phyloP scores from a whole-genome alignment of 805 yeast genomes.

The Monosporozyma unispora region DNA sequence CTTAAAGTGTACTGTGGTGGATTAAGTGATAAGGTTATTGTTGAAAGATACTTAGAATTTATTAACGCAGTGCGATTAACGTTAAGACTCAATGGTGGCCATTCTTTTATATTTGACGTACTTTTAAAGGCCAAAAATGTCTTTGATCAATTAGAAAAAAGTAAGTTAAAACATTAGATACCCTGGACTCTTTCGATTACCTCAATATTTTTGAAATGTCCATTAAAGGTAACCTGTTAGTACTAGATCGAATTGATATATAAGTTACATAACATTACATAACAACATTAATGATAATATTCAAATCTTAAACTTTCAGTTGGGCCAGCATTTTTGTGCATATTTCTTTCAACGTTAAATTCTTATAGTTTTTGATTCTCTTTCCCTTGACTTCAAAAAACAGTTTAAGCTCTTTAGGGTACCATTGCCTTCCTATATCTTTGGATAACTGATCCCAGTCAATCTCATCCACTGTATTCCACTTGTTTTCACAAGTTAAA shows the following conservation, averaged over 20 bases:
- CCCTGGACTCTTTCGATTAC: too few relatives aligned
- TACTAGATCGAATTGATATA: not conserved
- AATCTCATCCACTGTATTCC: slow-evolving; percentile 33
- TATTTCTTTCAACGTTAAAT: slow-evolving; percentile 29
- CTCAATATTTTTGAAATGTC: not conserved
- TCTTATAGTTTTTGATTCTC: slow-evolving; percentile 39
- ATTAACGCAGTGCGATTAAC: slow-evolving; percentile 36
- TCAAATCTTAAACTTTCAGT: slow-evolving; percentile 29
- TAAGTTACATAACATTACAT: not conserved
- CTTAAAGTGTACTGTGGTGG: slow-evolving; percentile 6
- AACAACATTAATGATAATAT: not conserved
- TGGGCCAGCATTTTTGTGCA: slow-evolving; percentile 26
- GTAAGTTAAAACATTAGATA: not conserved
- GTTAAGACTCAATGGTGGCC: slow-evolving; percentile 46
- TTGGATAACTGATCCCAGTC: slow-evolving; percentile 48
- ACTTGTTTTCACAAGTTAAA: slow-evolving; percentile 33
- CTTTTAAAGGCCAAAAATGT: slow-evolving; percentile 41
- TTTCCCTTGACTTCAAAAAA: slow-evolving; percentile 52
- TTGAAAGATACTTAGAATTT: slow-evolving; percentile 31
- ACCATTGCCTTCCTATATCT: slow-evolving; percentile 42
- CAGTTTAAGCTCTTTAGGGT: slow-evolving; percentile 48
- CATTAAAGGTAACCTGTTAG: not conserved
- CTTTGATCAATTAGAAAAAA: slow-evolving; percentile 31
- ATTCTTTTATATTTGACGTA: slow-evolving; percentile 49
- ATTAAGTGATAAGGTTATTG: slow-evolving; percentile 14